Evolutionary conservation across 1,139 yeast species (phyloP), one percentile per base, ranked within the genome.

Genomic region (Hanseniaspora sp.): DNA sequence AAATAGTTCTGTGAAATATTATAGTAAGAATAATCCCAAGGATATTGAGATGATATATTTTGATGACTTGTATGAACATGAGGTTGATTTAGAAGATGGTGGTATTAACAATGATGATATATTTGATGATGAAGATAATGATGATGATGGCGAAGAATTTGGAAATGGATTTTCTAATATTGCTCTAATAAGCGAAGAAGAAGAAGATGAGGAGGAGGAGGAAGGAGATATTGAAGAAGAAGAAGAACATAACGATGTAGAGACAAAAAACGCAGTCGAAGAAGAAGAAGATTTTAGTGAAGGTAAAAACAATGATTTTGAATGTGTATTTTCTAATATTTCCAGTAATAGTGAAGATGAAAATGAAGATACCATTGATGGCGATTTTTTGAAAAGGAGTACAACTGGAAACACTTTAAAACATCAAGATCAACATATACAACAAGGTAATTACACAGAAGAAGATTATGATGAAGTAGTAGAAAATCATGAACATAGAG

Each of bases 1-100:
- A 60, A 80, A 80, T 58, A 74, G 81, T 0, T 80, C 85, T 0
- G 76, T 80, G 11, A 78, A 80, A 60, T 81, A 80, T 61, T 80
- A 81, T 53, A 61, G 68, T 52, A 68, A 63, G 54, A 63, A 65
- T 6, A 57, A 58, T 15, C 57, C 55, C 2, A 55, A 58, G 17
- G 33, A 55, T 38, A 48, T 45, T 12, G 63, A 62, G 23, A 66
- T 65, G 5, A 62, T 66, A 23, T 72, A 71, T 46, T 60, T 71
- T 12, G 67, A 72, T 59, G 75, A 71, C 57, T 56, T 66, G 23
- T 64, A 68, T 57, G 81, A 71, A 55, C 75, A 75, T 57, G 75
- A 72, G 52, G 80, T 75, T n/a, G 78, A 78, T 48, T 63, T 74
- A 73, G 74, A 76, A 23, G 33, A 41, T 5, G 28, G 28, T 12